Conservation (phyloP, 2,329 filamentous ascomycete genomes). For the Sclerotinia trifoliorum region DNA sequence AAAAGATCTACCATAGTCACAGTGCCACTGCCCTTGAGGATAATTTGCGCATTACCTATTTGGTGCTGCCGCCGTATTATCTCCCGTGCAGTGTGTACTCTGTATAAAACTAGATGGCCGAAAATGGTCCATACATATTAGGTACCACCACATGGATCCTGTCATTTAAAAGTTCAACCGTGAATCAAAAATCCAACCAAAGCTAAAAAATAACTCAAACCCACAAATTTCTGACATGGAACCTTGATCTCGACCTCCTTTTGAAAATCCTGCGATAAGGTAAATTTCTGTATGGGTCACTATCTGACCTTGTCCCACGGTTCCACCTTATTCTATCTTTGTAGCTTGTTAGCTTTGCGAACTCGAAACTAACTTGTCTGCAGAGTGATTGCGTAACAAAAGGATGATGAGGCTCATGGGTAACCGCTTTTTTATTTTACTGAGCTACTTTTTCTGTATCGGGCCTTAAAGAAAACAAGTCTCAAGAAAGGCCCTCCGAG, state of each 20-base stretch:
- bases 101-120: neutral
- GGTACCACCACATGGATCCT: constrained; percentile 2
- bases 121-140: neutral
- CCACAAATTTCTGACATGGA: neutral
- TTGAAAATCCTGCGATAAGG: constrained; percentile 14
- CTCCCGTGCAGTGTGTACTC: too few relatives aligned
- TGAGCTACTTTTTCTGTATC: constrained; percentile 7
- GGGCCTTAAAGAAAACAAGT: constrained; percentile 6
- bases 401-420: constrained; percentile 10
- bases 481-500: neutral
- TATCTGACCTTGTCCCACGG: neutral
- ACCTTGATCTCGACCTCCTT: neutral
- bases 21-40: neutral
- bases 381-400: constrained; percentile 10
- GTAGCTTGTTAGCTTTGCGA: neutral
- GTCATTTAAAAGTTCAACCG: neutral
- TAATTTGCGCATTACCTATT: neutral
- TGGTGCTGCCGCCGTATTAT: neutral
- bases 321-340: constrained; percentile 4
- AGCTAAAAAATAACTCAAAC: constrained; percentile 9
- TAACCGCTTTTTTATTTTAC: neutral
- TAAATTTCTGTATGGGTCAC: constrained; percentile 4
- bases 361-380: constrained; percentile 5
- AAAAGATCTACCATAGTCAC: neutral
- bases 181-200: neutral